Conservation (phyloP, 306 rosid genomes). For the Rubus idaeus region DNA sequence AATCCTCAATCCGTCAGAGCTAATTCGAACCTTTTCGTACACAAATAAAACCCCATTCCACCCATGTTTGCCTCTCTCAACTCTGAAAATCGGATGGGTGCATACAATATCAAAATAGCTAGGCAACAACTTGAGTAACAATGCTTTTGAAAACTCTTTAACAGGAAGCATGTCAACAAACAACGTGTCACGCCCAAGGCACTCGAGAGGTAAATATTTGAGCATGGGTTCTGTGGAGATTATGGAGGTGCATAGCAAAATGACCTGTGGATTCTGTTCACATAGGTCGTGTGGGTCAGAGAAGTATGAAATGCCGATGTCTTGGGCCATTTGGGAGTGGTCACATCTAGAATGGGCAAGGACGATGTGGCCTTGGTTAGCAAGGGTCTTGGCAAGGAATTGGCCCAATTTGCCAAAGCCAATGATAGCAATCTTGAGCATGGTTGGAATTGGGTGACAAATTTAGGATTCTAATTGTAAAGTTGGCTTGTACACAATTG, state of each 20-base stretch:
- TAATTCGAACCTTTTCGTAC: neutral
- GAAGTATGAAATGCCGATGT: slow-evolving; percentile 5
- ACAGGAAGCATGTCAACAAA: slow-evolving; percentile 7
- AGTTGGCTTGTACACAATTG: neutral
- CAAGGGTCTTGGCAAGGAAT: neutral
- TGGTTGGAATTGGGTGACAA: neutral
- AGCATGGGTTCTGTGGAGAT: neutral
- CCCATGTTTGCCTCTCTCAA: neutral
- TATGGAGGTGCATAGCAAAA: slow-evolving; percentile 13
- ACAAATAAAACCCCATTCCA: neutral
- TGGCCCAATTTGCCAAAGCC: neutral
- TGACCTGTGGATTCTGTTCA: slow-evolving; percentile 9
- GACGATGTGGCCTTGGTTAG: neutral
- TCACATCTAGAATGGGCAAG: slow-evolving; percentile 9
- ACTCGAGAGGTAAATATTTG: neutral
- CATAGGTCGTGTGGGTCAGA: slow-evolving; percentile 4
- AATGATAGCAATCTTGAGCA: neutral
- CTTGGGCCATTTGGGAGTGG: neutral
- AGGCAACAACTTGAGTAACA: neutral
- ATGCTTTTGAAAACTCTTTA: neutral
- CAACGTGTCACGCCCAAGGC: neutral
- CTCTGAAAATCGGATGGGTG: neutral
- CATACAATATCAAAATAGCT: neutral
- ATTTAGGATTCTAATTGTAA: neutral
- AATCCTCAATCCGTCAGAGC: neutral